Evolutionary conservation across 2,329 filamentous ascomycete genomes (phyloP), one percentile per base, ranked within the genome.

Genomic region (Byssothecium circinans): DNA sequence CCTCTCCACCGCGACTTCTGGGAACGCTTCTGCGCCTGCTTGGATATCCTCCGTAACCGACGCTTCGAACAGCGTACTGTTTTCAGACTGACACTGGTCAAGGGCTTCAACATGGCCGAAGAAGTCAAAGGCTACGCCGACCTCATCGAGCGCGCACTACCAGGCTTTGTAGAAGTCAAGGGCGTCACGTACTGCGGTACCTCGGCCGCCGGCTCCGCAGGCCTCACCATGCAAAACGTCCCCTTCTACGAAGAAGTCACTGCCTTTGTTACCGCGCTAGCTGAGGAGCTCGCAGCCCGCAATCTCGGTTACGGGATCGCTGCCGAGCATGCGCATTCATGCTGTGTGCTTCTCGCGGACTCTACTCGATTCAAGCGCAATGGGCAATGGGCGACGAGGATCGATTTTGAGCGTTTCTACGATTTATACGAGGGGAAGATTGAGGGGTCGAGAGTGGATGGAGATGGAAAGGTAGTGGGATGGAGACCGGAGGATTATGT

Each of bases 161-260:
- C 92, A 0, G 92, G 89, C 69, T 96, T 97, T 66, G 84, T 97
- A 40, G 92, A 97, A 75, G 82, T 97, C 70, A 97, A 97, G 76
- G 92, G 92, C 45, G 92, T 97, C 30, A 97, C 92, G 0, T 97
- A 94, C 75, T 97, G 94, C 72, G 94, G 94, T 33, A 97, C 92
- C 0, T 86, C 86, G 7, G 90, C 90, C 1, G 88, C 88, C 8
- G 86, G 88, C 3, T 87, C 86, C 43, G 91, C 90, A 0, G 92
- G 92, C 0, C 78, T 97, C 38, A 94, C 85, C n/a, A 97, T 97
- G 92, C 84, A 89, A 62, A 97, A 97, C 65, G 94, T 97, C 8
- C 92, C 92, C 0, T 97, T 96, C 66, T 97, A 96, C 74, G 86
- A 88, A 69, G 92, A 96, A 49, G 88, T 96, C 2, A 82, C 82